phyloP scores from a whole-genome alignment of 345 rosid genomes.

The Leavenworthia alabamica region DNA sequence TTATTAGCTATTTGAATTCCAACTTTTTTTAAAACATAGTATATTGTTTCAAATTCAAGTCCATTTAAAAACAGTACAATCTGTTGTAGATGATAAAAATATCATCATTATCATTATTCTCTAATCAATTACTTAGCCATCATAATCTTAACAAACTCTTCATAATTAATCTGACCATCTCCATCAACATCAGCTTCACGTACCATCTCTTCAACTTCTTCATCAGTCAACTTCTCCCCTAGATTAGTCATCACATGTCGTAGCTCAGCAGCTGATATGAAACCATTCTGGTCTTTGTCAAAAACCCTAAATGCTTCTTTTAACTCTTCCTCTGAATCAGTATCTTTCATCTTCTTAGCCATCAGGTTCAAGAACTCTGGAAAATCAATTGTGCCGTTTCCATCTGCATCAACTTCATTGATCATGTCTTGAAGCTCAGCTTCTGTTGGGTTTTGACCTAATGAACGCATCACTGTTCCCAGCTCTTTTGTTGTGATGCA shows the following conservation, averaged over 20 bases:
- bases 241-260: slow-evolving; percentile 47
- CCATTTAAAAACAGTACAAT: no score
- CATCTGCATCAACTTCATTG: slow-evolving; percentile 50
- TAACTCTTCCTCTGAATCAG: slow-evolving; percentile 43
- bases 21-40: no score
- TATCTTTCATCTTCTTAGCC: slow-evolving; percentile 44
- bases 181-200: slow-evolving; percentile 45
- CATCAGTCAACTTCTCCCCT: slow-evolving; percentile 46
- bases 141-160: slow-evolving; percentile 39
- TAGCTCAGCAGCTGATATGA: slow-evolving; percentile 50
- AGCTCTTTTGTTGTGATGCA: slow-evolving; percentile 52
- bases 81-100: not conserved
- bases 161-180: slow-evolving; percentile 48
- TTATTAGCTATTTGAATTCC: no score
- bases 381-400: slow-evolving; percentile 46
- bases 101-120: not conserved
- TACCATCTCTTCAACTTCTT: slow-evolving; percentile 48
- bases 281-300: slow-evolving; percentile 51
- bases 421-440: slow-evolving; percentile 52
- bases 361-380: slow-evolving; percentile 48
- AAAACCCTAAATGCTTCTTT: slow-evolving; percentile 37
- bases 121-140: slow-evolving; percentile 35
- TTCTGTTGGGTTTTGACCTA: slow-evolving; percentile 52
- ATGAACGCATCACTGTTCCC: slow-evolving; percentile 48
- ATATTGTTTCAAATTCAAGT: not conserved